Evolutionary conservation across 2,329 filamentous ascomycete species (phyloP), one percentile per base, ranked within the genome.

Genomic region (Pseudonectria buxi): DNA sequence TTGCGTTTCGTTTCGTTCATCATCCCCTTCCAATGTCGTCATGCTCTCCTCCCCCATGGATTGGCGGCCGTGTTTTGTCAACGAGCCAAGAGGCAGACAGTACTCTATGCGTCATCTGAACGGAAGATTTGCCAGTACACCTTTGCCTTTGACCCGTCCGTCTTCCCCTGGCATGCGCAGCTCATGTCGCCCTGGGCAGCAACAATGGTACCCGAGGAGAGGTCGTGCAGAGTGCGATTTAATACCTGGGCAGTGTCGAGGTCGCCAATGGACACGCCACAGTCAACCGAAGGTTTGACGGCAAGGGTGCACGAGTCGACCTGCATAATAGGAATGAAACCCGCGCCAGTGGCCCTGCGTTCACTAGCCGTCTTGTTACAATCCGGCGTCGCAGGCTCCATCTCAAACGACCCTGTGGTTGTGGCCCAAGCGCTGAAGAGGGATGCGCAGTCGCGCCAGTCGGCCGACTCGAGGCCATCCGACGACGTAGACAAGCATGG

Each of bases 371-470:
- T 22, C 5, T 9, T 22, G 18, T 22, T 22, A 22, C 18, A 22
- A n/a, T 33, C 25, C 13, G 35, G 32, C 10, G n/a, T n/a, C n/a
- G 36, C 32, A 32, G 28, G 26, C 4, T 43, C 37, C 33, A 60
- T 34, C 32, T 31, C 36, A 29, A 60, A 60, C 11, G 50, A 57
- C n/a, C 57, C 57, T 27, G 57, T 60, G 26, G 44, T 37, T 10
- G 40, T 40, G 3, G 45, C 44, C 49, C 56, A 59, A 2, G 42
- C 37, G 32, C 54, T 58, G 37, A 52, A 54, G 3, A 60, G 49
- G 4, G 55, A 49, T 14, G 55, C 55, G 26, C 57, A 60, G 33
- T 51, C 45, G 12, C 45, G 42, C 48, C 53, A 60, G 42, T 57
- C 40, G 32, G 56, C 57, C 18, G 53, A 46, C 14, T 40, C 40